Conservation (phyloP, 495 filamentous ascomycete species). For the Pseudomonodictys pantanalensis region DNA sequence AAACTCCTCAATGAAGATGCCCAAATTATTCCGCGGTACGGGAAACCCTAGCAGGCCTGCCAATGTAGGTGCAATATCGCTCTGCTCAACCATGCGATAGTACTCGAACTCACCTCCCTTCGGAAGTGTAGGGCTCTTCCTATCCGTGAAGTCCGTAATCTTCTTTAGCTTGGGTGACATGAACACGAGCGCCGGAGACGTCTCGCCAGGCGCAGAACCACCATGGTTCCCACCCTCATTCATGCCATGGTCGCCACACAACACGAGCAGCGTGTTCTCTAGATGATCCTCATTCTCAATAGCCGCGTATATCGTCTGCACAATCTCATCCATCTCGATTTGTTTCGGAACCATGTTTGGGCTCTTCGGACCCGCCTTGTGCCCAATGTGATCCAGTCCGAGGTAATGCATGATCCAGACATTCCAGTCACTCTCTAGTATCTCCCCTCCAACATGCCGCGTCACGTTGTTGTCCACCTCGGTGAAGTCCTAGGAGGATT, state of each 20-base stretch:
- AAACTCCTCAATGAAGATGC: conserved; percentile 78
- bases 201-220: conserved; percentile 87
- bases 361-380: conserved; percentile 89
- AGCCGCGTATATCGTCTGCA: conserved; percentile 70
- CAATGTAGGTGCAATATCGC: conserved; percentile 87
- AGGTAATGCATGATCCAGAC: conserved; percentile 93
- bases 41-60: conserved; percentile 84
- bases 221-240: conserved; percentile 98
- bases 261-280: conserved; percentile 72
- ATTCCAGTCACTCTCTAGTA: conserved; percentile 79
- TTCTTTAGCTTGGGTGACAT: conserved; percentile 78
- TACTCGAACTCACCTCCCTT: conserved; percentile 65
- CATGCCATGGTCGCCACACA: conserved; percentile 97
- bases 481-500: conserved; percentile 74
- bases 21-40: conserved; percentile 86
- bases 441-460: conserved; percentile 74
- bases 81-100: conserved; percentile 83
- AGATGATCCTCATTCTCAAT: conserved; percentile 69
- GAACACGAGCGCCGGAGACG: conserved; percentile 87
- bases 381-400: conserved; percentile 94
- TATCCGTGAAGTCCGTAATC: conserved; percentile 47
- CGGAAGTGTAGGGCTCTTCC: conserved; percentile 35
- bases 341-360: conserved; percentile 92
- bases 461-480: conserved; percentile 99
- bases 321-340: conserved; percentile 85